Percentiles rank a stretch among this genome's conserved stretches.
Evolutionary conservation across 2,329 filamentous ascomycete genomes (phyloP).

Genomic region (Microdochium nivale): DNA sequence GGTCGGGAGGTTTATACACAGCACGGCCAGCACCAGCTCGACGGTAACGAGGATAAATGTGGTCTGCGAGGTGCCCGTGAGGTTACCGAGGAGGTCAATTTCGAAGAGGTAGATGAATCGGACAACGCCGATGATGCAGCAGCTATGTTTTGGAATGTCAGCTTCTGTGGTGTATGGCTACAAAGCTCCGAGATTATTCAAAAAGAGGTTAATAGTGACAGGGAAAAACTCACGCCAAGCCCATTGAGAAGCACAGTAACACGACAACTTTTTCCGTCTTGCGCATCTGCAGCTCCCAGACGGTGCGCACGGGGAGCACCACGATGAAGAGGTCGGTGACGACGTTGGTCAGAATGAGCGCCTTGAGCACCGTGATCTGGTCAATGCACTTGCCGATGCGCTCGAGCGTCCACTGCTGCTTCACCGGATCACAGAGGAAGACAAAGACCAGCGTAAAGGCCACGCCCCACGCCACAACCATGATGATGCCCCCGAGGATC

Average conservation of each 20-base stretch:
- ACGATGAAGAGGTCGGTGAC: constrained; percentile 25
- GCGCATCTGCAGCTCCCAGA: constrained; percentile 22
- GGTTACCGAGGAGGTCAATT: neutral
- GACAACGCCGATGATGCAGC: neutral
- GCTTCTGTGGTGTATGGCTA: neutral
- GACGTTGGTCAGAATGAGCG: constrained; percentile 21
- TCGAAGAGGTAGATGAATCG: constrained; percentile 2
- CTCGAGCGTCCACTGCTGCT: constrained; percentile 11
- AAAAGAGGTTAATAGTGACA: neutral
- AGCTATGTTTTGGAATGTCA: neutral
- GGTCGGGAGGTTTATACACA: constrained; percentile 2
- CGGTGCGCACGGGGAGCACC: constrained; percentile 23
- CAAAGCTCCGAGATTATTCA: neutral
- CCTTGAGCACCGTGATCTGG: constrained; percentile 11
- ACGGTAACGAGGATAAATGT: constrained; percentile 3
- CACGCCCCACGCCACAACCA: constrained; percentile 9
- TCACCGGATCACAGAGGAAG: constrained; percentile 12
- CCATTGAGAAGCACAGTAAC: constrained; percentile 11
- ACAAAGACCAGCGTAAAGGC: constrained; percentile 11
- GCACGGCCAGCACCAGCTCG: constrained; percentile 1
- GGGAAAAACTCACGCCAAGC: constrained; percentile 7
- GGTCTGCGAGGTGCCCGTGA: neutral
- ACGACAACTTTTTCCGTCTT: constrained; percentile 16
- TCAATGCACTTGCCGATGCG: constrained; percentile 11
- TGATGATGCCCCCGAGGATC: constrained; percentile 5